Base-by-base conservation (phyloP, 2,329 filamentous ascomycete genomes). In the Phoma sp. region DNA sequence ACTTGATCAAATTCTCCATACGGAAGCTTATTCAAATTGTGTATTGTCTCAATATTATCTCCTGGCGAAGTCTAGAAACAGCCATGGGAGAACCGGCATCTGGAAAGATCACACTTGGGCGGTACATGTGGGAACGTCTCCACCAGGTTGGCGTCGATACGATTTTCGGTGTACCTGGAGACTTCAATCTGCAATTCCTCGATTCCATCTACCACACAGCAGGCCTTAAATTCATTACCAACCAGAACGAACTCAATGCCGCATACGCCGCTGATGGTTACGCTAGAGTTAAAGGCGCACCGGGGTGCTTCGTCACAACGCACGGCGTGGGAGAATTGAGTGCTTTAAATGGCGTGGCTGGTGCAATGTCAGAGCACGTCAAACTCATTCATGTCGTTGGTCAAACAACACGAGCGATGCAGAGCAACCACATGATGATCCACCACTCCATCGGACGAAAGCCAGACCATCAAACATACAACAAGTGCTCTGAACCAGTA, bases 261-360 rank as follows among this genome's bases (percentile, higher is more conserved):
- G 82, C 76, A 2, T 85, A 85, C 55, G 82, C 83, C 0, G 81
- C 82, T 2, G 84, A 87, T 57, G 84, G 82, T 2, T 87, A 87
- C 59, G 78, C 81, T 3, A 74, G 84, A 11, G 77, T 84, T 53
- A 84, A 83, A 57, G 80, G 81, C 5, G 69, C 81, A 6, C 75
- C 76, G 3, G 78, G 77, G 7, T 76, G 75, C 45, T 52, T 85
- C 7, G 74, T 87, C 26, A 87, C 85, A 1, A 86, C 84, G 0
- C 85, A 85, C 61, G 85, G 84, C 4, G 84, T 87, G 1, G 85
- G 84, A 53, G 78, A 80, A 57, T 60, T 80, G 5, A 77, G 73
- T 33, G 78, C 78, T 1, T 54, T 80, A 5, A 80, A 80, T 52
- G 78, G 75, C 17, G 68, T 80, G 18, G 76, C 77, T 2, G 78